Base-by-base conservation (phyloP, 2,329 filamentous ascomycete genomes). In the Fusarium sp. region DNA sequence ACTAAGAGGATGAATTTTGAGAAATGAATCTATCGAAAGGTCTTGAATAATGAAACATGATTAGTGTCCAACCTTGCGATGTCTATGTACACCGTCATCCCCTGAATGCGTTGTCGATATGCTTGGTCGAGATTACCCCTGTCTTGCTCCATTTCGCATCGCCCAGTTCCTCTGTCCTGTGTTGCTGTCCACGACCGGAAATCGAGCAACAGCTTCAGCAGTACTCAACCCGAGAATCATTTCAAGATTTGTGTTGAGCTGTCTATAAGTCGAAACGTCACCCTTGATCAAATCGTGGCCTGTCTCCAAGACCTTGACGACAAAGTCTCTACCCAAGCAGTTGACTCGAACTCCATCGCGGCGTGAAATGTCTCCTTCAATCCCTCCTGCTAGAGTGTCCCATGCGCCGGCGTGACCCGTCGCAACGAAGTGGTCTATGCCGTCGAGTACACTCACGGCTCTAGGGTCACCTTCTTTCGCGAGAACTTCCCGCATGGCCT, bases 361-460 rank as follows among this genome's bases (percentile, higher is more conserved):
- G 27, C 7, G 11, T 31, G n/a, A 6, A n/a, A 31, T 20, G 6
- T 52, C 47, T n/a, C 2, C 24, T 1, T 14, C 5, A 7, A 52
- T 2, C 10, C 13, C 20, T 4, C 2, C 5, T 13, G 9, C 11
- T 11, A 52, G 18, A n/a, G 5, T 10, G 3, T 5, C 1, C 7
- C n/a, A 52, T 11, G 24, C 2, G 2, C 2, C 9, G 7, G 4
- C 10, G 10, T 29, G 47, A 31, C 34, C 34, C 34, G 13, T 14
- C 34, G 34, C 34, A 14, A 35, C 13, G 2, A 35, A 14, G 13
- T 35, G 34, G 13, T 35, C 34, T 35, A 14, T 11, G 47, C 9
- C 16, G 6, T 29, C 8, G 5, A 29, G 16, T 6, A 11, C 16
- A 13, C n/a, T 11, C 24, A 29, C 9, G 10, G 10, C 16, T 31